Percentiles rank a stretch among this genome's conserved stretches.
Conservation (phyloP, 2,329 filamentous ascomycete genomes). For the Curvularia eragrostidis region DNA sequence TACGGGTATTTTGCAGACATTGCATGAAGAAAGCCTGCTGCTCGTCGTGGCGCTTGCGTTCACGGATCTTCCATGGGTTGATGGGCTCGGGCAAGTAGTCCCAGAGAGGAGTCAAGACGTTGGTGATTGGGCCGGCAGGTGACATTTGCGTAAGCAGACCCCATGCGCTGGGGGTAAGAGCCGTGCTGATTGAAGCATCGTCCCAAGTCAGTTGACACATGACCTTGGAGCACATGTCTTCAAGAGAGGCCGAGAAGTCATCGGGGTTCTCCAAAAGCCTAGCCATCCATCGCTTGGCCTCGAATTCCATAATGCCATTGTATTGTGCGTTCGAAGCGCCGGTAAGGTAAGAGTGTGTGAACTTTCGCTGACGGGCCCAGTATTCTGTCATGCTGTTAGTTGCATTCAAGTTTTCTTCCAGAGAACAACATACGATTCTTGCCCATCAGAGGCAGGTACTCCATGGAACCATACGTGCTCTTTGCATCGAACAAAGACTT, state of each 20-base stretch:
- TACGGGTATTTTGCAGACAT: constrained; percentile 49
- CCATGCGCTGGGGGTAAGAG: constrained; percentile 61
- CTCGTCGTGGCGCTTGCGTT: constrained; percentile 61
- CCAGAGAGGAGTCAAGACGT: constrained; percentile 63
- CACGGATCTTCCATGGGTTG: constrained; percentile 63
- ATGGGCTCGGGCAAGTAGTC: constrained; percentile 56
- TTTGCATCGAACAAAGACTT: constrained; percentile 62
- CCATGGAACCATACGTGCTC: constrained; percentile 62
- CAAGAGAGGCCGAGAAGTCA: constrained; percentile 58
- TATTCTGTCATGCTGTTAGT: constrained; percentile 51
- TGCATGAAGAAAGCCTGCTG: constrained; percentile 63
- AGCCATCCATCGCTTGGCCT: constrained; percentile 62
- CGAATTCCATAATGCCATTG: constrained; percentile 59
- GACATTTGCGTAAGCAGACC: constrained; percentile 65
- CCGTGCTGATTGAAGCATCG: constrained; percentile 56
- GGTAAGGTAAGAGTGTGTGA: constrained; percentile 60
- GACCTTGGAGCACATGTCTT: constrained; percentile 65
- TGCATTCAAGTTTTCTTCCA: neutral
- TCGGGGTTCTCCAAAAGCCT: constrained; percentile 59
- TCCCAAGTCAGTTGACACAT: constrained; percentile 64
- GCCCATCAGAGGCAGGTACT: constrained; percentile 64
- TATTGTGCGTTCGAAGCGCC: constrained; percentile 55
- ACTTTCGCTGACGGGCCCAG: constrained; percentile 62
- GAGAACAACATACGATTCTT: constrained; percentile 57
- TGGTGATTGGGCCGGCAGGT: constrained; percentile 64